These are phyloP conservation scores for Rhazya stricta DNA, from an alignment of 257 asterid species.

Conservation along the genomic window DNA sequence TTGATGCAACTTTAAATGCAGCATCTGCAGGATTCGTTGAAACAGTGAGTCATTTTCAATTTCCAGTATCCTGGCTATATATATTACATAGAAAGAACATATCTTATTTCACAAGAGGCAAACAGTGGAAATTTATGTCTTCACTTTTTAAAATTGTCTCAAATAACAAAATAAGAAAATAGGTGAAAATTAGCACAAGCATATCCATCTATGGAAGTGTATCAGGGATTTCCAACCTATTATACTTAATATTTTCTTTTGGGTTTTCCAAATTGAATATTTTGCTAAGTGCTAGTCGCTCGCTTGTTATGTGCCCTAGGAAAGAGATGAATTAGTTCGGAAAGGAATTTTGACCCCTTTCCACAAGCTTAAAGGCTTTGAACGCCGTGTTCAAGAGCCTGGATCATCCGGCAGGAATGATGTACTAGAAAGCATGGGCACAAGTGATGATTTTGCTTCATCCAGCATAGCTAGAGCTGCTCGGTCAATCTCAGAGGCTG, in stretches of 20 bases:
- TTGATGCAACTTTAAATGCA: constrained; percentile 79
- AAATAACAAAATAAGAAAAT: not conserved
- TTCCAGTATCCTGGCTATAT: not conserved
- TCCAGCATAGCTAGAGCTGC: constrained; percentile 75
- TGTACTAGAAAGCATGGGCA: constrained; percentile 29
- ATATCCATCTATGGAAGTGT: not conserved
- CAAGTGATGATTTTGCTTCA: constrained; percentile 43
- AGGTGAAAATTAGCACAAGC: not conserved
- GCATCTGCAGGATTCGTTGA: constrained; percentile 90
- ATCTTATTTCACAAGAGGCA: not conserved
- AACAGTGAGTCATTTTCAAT: constrained; percentile 60
- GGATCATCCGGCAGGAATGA: constrained; percentile 46
- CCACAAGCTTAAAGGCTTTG: constrained; percentile 91
- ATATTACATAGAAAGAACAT: constrained; percentile 1
- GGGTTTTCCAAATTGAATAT: not conserved
- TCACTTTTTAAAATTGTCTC: not conserved
- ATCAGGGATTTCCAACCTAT: not conserved
- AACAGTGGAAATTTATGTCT: not conserved
- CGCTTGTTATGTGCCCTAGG: constrained; percentile 45
- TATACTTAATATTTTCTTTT: too few species aligned
- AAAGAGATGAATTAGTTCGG: constrained; percentile 92
- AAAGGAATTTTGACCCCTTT: constrained; percentile 93
- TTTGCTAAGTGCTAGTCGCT: constrained; percentile 5
- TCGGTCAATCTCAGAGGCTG: constrained; percentile 68
- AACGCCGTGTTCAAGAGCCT: constrained; percentile 76